Evolutionary conservation across 139 green algal species (phyloP), one percentile per base, ranked within the genome.

Genomic region (Desmodesmus armatus): DNA sequence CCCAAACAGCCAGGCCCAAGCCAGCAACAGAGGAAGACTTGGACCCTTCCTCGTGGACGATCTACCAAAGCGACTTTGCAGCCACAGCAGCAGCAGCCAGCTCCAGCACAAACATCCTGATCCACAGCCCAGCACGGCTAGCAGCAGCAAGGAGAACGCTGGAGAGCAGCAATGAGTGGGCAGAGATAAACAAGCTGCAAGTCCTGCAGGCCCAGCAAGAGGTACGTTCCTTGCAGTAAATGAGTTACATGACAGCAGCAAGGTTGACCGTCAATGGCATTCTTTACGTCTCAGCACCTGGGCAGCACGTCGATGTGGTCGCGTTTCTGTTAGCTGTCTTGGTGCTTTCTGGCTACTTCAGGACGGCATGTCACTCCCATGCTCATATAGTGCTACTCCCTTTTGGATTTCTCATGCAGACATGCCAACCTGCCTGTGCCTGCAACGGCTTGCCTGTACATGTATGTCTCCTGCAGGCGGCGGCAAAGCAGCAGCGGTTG

Each of bases 131-230:
- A 44, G 47, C 76, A 29, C 76, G 72, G 53, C 76, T 82, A 25
- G n/a, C 76, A 41, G 37, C 76, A 58, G 72, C 76, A 5, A 66
- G 62, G 31, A 19, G 62, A 9, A 3, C 11, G 17, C 55, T 82
- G 76, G 25, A 72, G 33, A 44, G 31, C 6, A 55, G 35, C 40
- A 82, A 55, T 44, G 76, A 82, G 29, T 82, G 76, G 76, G 76
- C 76, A 11, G 33, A 72, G 55, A 25, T 82, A 9, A 40, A 71
- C 55, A 23, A 82, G 40, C 37, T 82, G 23, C 53, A 82, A n/a
- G 37, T 27, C 55, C 71, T 5, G 31, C 55, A 72, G n/a, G 53
- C 62, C 15, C 9, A 82, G 23, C 37, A 72, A 25, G 55, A 82
- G 76, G 76, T 82, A 29, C 39, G 76, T 25, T 31, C 33, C 44